Base-by-base conservation (phyloP, 108 stramenopile species). In the Tribonema minus region DNA sequence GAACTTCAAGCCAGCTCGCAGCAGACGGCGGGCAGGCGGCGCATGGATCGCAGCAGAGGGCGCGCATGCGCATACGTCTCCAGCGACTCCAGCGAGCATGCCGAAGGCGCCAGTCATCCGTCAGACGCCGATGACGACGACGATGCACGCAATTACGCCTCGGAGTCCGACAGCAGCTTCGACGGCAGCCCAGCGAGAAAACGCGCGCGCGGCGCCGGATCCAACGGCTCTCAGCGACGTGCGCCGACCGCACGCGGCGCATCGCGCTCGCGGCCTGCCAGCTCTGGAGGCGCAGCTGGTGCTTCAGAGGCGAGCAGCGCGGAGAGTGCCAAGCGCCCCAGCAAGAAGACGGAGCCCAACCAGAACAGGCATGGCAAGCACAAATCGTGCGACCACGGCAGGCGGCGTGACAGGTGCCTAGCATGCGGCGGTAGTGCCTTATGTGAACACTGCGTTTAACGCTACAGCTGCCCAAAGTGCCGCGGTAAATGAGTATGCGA, bases 51-150 rank as follows among this genome's bases (percentile, higher is more conserved):
- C 64, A 12, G 74, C 65, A 64, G 64, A 6, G 38, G 64, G 46
- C 15, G 63, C 23, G 74, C 41, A 33, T 37, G 74, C 34, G 46
- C 65, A 4, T 40, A 27, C 31, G 74, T 75, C 7, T 64, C 37
- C 33, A 63, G 64, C 35, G 31, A 29, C 40, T 38, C 66, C 0
- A n/a, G 32, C 1, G 32, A 46, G 2, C 46, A 61, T 27, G 65
- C 76, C 9, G 67, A 39, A 1, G 76, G 59, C 34, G 65, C 59
- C 1, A 37, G 36, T 5, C 26, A 67, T 15, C 54, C 67, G 27
- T 31, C 30, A 34, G 76, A 67, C 20, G 76, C 66, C 35, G 38
- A 65, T 25, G 76, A 76, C 66, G 12, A 60, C 20, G 33, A 60
- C n/a, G 76, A 59, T 23, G 27, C 37, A 35, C 66, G 66, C 30